Conservation (phyloP, 371 early-diverging fungal species). For the Mucor velutinosus region DNA sequence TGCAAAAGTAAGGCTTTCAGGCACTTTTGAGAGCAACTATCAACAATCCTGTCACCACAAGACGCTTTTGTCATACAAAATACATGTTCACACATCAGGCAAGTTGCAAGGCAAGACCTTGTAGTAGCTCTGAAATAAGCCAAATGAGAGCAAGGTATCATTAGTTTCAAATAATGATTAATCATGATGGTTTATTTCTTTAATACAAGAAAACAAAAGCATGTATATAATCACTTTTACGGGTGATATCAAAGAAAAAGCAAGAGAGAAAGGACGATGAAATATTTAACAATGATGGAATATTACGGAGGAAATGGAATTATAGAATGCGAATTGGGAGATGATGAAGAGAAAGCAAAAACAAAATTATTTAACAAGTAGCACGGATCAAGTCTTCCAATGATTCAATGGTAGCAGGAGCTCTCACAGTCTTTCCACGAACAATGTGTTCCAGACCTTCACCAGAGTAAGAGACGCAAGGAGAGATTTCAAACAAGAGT, state of each 20-base stretch:
- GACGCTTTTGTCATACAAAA: too few relatives aligned
- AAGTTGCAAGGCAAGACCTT: too few relatives aligned
- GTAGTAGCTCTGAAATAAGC: too few relatives aligned
- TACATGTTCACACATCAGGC: too few relatives aligned
- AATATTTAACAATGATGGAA: not conserved
- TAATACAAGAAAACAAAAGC: not conserved
- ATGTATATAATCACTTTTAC: not conserved
- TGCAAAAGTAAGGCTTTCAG: too few relatives aligned
- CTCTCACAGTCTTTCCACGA: conserved; percentile 59
- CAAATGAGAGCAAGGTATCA: too few relatives aligned
- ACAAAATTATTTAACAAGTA: conserved; percentile 13
- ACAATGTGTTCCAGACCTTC: conserved; percentile 81
- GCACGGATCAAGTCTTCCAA: conserved; percentile 46
- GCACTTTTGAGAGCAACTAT: too few relatives aligned
- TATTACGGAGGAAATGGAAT: not conserved
- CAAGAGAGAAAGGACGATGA: not conserved
- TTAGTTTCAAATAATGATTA: too few relatives aligned
- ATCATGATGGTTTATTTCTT: too few relatives aligned
- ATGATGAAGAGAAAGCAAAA: not conserved
- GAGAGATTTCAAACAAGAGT: conserved; percentile 81
- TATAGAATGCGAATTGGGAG: not conserved
- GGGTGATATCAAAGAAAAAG: not conserved
- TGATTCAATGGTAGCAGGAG: conserved; percentile 52
- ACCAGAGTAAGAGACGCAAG: conserved; percentile 91
- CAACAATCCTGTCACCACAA: too few relatives aligned